phyloP scores from a whole-genome alignment of 1,284 basidiomycete genomes.

The Cryptococcus wingfieldii region DNA sequence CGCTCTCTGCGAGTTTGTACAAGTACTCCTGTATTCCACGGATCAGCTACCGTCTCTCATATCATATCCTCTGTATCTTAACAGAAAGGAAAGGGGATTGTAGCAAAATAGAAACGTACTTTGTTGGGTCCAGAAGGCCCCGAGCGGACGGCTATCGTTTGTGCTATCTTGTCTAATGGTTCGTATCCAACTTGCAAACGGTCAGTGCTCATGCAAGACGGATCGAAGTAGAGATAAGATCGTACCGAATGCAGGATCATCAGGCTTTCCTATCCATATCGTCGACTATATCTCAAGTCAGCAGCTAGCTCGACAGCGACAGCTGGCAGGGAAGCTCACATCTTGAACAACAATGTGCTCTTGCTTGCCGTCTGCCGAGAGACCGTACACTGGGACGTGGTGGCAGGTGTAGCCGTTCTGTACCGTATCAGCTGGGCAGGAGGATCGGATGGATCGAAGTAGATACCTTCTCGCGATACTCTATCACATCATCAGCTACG shows the following conservation, averaged over 20 bases:
- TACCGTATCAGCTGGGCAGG: background rate
- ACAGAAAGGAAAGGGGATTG: background rate
- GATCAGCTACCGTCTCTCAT: background rate
- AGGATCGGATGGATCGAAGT: background rate
- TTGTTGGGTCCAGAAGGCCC: conserved; percentile 44
- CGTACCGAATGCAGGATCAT: conserved; percentile 44
- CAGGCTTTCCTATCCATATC: conserved; percentile 38
- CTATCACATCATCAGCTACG: conserved; percentile 17
- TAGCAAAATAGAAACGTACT: conserved; percentile 14
- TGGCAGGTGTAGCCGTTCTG: conserved; percentile 44
- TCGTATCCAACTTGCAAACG: conserved; percentile 34
- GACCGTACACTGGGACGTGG: conserved; percentile 29
- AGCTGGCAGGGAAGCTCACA: conserved; percentile 14
- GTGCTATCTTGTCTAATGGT: conserved; percentile 21
- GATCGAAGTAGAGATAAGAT: background rate
- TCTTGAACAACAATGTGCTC: conserved; percentile 24
- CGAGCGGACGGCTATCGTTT: conserved; percentile 21
- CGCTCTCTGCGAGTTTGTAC: conserved; percentile 38
- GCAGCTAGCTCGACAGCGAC: background rate
- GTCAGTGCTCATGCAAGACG: background rate
- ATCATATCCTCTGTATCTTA: no score
- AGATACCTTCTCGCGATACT: conserved; percentile 36
- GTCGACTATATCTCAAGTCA: conserved; percentile 16
- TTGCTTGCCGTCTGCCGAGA: conserved; percentile 8
- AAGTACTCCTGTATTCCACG: conserved; percentile 34